Evolutionary conservation across 2,329 filamentous ascomycete genomes (phyloP).

Genomic region (Stachybotrys chartarum): DNA sequence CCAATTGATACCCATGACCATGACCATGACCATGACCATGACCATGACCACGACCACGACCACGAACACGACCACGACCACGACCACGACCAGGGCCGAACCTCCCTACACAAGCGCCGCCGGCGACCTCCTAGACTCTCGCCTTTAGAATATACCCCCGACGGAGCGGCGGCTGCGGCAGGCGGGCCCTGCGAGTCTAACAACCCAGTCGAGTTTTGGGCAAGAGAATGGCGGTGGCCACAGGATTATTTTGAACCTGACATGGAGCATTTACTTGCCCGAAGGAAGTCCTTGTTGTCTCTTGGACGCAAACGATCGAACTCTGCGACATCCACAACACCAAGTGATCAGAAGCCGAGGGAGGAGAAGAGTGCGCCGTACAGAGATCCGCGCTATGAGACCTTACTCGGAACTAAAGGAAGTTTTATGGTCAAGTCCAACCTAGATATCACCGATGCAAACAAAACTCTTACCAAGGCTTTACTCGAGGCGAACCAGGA

Average conservation of each 20-base stretch:
- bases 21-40: too few species aligned
- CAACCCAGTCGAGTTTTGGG: slow-evolving; percentile 5
- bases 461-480: slow-evolving; percentile 18
- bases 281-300: slow-evolving; percentile 3
- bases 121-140: slow-evolving; percentile 3
- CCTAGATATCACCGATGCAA: slow-evolving; percentile 20
- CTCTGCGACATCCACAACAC: slow-evolving; percentile 12
- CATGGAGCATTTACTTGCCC: slow-evolving; percentile 5
- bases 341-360: slow-evolving; percentile 29
- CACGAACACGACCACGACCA: too few species aligned
- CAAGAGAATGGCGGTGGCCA: slow-evolving; percentile 5
- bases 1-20: background rate
- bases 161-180: background rate
- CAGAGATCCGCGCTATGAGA: slow-evolving; percentile 24
- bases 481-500: background rate
- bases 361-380: slow-evolving; percentile 32
- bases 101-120: slow-evolving; percentile 1
- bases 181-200: background rate
- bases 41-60: too few species aligned
- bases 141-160: slow-evolving; percentile 1
- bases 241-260: slow-evolving; percentile 1
- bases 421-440: slow-evolving; percentile 29
- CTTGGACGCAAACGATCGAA: slow-evolving; percentile 3
- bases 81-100: slow-evolving; percentile 1
- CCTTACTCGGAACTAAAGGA: slow-evolving; percentile 29